phyloP scores from a whole-genome alignment of 2,329 filamentous ascomycete genomes.

The Trichoderma pleuroti region DNA sequence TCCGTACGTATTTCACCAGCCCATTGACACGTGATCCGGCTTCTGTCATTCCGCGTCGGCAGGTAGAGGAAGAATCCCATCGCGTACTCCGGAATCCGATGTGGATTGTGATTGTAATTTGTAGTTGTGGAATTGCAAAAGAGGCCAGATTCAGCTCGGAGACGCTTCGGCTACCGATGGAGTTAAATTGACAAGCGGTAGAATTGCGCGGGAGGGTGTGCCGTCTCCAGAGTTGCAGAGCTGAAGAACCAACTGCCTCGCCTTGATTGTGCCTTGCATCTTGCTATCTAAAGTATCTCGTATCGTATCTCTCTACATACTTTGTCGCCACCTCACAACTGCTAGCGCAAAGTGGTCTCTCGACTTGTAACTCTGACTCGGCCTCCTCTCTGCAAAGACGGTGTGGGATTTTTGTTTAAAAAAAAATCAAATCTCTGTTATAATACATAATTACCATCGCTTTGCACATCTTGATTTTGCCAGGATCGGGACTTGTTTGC shows the following conservation, averaged over 20 bases:
- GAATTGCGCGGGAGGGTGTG: neutral
- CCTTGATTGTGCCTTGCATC: neutral
- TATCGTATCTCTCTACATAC: neutral
- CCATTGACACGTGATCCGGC: conserved; percentile 18
- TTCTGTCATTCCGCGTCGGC: neutral
- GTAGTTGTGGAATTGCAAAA: neutral
- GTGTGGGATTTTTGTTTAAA: neutral
- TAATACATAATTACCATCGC: neutral
- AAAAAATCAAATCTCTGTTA: neutral
- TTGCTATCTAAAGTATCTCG: neutral
- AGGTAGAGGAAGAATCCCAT: neutral
- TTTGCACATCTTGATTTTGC: neutral
- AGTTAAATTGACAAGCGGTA: neutral
- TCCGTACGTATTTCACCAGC: neutral
- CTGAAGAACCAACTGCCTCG: neutral
- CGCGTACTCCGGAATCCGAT: neutral
- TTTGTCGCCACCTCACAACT: conserved; percentile 1
- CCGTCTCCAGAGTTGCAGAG: neutral
- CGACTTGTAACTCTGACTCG: neutral
- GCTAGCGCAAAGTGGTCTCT: neutral
- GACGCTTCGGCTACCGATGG: neutral
- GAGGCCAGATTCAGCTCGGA: neutral
- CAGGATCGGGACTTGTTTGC: neutral
- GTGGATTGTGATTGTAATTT: neutral
- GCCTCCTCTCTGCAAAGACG: neutral